Evolutionary conservation across 2,329 filamentous ascomycete species (phyloP), one percentile per base, ranked within the genome.

Genomic region (Scleromitrula shiraiana): DNA sequence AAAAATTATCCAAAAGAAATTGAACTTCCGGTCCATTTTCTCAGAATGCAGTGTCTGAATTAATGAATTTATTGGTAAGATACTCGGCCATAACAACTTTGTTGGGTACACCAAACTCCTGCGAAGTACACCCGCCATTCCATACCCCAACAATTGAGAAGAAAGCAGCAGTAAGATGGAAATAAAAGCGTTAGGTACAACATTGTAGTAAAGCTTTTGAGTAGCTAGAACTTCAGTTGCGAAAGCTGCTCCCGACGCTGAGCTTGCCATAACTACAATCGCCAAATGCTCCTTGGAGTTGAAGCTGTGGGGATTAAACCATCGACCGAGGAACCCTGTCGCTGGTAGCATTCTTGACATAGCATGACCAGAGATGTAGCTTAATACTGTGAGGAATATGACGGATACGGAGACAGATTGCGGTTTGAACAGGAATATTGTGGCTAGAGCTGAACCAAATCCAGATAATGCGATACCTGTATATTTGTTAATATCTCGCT

Each of bases 151-250:
- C 57, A 78, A 71, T 50, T 82, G 76, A 1, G 77, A 81, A 3
- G 77, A 79, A 50, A 82, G 72, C 46, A 72, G 74, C 50, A 81
- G 70, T 5, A 83, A 66, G 5, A 82, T 56, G 0, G 10, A 30
- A 66, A 67, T 7, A 69, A 50, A 24, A 63, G 62, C 41, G 61
- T 58, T 0, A 69, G 70, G 23, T 74, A 49, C 1, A 71, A 72
- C 6, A 69, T 68, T 46, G 75, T 61, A 19, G 71, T 73, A 41
- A 69, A 75, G 0, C 17, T 78, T 67, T 64, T 86, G 83, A 0
- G 82, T 83, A 2, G 86, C 70, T 42, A 88, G 76, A 35, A 86
- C 81, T 54, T 88, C 83, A 1, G 83, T 87, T 1, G 83, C 82
- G 56, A 88, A 87, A 5, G 62, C 69, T 75, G 82, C 81, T 55